A percentile compares a stretch with the other conserved stretches of the same genome.
These are phyloP conservation scores for Phaffomyces antillensis DNA, from an alignment of 805 yeast species.

Conservation along the genomic window DNA sequence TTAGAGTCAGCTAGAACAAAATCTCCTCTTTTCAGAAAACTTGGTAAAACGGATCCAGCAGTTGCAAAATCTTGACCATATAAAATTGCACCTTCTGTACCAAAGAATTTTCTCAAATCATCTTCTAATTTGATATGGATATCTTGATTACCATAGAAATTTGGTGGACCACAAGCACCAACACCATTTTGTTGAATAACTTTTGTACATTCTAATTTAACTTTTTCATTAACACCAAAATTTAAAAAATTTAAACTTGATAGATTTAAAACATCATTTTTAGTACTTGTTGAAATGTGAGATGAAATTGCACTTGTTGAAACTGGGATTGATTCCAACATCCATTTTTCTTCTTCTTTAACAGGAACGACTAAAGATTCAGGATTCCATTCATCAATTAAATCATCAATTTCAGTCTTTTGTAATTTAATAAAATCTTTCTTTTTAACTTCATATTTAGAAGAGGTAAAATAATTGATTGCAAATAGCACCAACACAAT, in stretches of 20 bases:
- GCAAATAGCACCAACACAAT: constrained; percentile 73
- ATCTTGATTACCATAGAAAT: constrained; percentile 93
- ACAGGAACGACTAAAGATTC: constrained; percentile 66
- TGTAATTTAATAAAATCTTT: constrained; percentile 58
- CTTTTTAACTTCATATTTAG: constrained; percentile 70
- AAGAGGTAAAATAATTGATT: constrained; percentile 68
- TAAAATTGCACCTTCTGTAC: constrained; percentile 69
- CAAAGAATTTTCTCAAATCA: constrained; percentile 67
- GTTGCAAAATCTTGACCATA: constrained; percentile 93
- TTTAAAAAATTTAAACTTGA: constrained; percentile 68
- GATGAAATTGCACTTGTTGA: constrained; percentile 44
- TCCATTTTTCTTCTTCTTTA: constrained; percentile 48
- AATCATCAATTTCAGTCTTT: constrained; percentile 64
- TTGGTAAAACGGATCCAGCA: constrained; percentile 82
- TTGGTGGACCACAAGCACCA: constrained; percentile 98
- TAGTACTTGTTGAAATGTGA: constrained; percentile 21
- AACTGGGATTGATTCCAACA: constrained; percentile 55
- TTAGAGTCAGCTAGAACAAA: constrained; percentile 81
- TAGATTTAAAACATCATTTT: constrained; percentile 49
- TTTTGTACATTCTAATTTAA: constrained; percentile 47
- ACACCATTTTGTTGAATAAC: constrained; percentile 74
- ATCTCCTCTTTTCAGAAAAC: constrained; percentile 94
- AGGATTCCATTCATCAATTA: constrained; percentile 89
- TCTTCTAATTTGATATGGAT: constrained; percentile 77
- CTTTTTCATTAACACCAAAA: constrained; percentile 40